Conservation (phyloP, 805 yeast genomes). For the Candida incommunis region DNA sequence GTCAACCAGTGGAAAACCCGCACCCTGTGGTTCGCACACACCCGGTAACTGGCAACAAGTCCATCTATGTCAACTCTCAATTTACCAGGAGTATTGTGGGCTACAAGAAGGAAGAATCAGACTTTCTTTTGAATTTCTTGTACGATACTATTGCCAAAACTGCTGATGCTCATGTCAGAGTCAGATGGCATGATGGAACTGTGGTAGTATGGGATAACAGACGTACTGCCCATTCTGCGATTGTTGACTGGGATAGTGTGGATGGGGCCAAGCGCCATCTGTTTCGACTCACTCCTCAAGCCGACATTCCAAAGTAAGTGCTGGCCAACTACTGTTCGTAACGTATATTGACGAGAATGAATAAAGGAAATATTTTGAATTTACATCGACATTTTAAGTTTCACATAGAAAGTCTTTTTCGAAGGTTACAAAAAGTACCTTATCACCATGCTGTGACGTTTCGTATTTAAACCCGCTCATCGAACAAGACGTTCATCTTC, state of each 20-base stretch:
- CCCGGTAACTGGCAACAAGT: constrained; percentile 52
- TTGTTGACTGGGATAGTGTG: constrained; percentile 24
- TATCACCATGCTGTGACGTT: no score
- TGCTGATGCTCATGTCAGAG: constrained; percentile 41
- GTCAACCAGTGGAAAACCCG: constrained; percentile 29
- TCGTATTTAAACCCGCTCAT: no score
- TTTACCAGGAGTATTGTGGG: constrained; percentile 40
- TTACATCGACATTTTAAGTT: no score
- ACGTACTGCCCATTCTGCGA: constrained; percentile 37
- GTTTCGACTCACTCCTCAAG: neutral
- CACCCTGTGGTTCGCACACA: constrained; percentile 53
- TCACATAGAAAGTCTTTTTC: no score
- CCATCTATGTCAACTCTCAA: constrained; percentile 37
- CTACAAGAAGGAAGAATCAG: constrained; percentile 35
- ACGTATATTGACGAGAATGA: no score
- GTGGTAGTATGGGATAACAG: constrained; percentile 51
- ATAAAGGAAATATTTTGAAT: no score
- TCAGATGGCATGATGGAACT: constrained; percentile 38
- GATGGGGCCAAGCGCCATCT: constrained; percentile 1
- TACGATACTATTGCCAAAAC: constrained; percentile 34
- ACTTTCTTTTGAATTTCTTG: constrained; percentile 32
- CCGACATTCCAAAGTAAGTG: constrained; percentile 1
- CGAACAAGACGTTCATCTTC: no score
- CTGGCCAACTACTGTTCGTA: no score
- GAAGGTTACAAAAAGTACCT: no score